phyloP scores from a whole-genome alignment of 495 filamentous ascomycete species.

The Oidiodendron maius region DNA sequence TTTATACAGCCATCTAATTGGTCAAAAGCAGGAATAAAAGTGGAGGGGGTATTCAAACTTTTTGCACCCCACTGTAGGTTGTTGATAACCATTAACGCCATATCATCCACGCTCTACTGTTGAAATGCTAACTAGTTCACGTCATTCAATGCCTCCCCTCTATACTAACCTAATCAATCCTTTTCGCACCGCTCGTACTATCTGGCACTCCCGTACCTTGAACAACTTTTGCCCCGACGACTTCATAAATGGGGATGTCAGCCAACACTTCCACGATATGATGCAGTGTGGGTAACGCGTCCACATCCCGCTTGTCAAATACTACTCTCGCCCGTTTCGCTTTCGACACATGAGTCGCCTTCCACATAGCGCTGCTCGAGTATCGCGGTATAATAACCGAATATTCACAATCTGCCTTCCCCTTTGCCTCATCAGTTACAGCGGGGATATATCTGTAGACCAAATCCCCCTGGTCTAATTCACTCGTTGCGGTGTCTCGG shows the following conservation, averaged over 20 bases:
- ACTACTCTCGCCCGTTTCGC: constrained; percentile 20
- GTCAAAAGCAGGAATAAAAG: too few relatives aligned
- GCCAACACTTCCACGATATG: constrained; percentile 42
- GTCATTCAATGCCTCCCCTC: too few relatives aligned
- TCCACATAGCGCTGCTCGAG: constrained; percentile 17
- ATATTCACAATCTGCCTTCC: constrained; percentile 18
- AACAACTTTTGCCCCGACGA: constrained; percentile 41
- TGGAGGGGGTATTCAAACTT: too few relatives aligned
- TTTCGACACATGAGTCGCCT: constrained; percentile 12
- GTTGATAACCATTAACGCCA: too few relatives aligned
- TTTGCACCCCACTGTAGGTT: too few relatives aligned
- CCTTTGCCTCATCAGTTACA: constrained; percentile 15
- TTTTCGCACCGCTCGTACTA: too few relatives aligned
- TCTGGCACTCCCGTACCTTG: constrained; percentile 41
- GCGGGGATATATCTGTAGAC: constrained; percentile 15
- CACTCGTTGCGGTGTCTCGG: constrained; percentile 25
- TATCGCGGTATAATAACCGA: constrained; percentile 25
- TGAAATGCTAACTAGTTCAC: too few relatives aligned
- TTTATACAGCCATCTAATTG: too few relatives aligned
- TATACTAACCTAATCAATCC: too few relatives aligned
- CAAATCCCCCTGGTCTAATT: constrained; percentile 17
- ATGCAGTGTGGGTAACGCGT: constrained; percentile 45
- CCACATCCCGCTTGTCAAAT: constrained; percentile 35
- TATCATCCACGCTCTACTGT: too few relatives aligned
- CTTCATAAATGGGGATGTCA: constrained; percentile 45